A percentile compares a stretch with the other conserved stretches of the same genome.
phyloP scores from a whole-genome alignment of 768 basidiomycete genomes.

The Daedalea quercina region DNA sequence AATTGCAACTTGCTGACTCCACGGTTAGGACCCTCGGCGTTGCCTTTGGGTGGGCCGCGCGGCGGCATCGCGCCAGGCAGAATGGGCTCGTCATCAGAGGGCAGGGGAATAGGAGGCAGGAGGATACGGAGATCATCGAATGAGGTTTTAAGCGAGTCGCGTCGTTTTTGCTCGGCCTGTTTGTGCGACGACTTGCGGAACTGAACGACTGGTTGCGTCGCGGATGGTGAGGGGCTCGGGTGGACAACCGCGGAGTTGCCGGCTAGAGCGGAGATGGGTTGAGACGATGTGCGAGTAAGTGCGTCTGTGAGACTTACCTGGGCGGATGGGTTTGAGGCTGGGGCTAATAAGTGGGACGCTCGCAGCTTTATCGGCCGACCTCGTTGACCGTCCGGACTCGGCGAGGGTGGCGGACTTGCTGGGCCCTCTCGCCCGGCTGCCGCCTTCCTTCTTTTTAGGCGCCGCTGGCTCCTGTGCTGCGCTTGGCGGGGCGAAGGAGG shows the following conservation, averaged over 20 bases:
- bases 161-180: slow-evolving; percentile 93
- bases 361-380: slow-evolving; percentile 18
- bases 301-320: slow-evolving; percentile 36
- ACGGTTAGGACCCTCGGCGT: slow-evolving; percentile 90
- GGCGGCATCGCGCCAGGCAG: slow-evolving; percentile 88
- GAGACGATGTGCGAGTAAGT: not conserved
- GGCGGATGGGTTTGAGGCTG: slow-evolving; percentile 65
- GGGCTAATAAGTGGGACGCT: slow-evolving; percentile 37
- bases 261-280: slow-evolving; percentile 17
- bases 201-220: slow-evolving; percentile 29
- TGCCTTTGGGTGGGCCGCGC: slow-evolving; percentile 78
- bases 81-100: slow-evolving; percentile 72
- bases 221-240: slow-evolving; percentile 14
- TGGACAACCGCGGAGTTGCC: slow-evolving; percentile 26
- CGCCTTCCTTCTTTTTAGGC: slow-evolving; percentile 12
- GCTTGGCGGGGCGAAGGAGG: slow-evolving; percentile 30
- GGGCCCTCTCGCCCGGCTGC: slow-evolving; percentile 19
- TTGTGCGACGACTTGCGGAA: slow-evolving; percentile 84
- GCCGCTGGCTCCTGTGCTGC: slow-evolving; percentile 12
- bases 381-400: slow-evolving; percentile 7
- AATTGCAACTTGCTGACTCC: slow-evolving; percentile 92
- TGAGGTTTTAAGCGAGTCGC: slow-evolving; percentile 92
- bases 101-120: slow-evolving; percentile 83
- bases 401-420: slow-evolving; percentile 10
- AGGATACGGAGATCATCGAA: slow-evolving; percentile 80